Evolutionary conservation across 805 yeast species (phyloP).

Genomic region (Sugiyamaella smithiae): DNA sequence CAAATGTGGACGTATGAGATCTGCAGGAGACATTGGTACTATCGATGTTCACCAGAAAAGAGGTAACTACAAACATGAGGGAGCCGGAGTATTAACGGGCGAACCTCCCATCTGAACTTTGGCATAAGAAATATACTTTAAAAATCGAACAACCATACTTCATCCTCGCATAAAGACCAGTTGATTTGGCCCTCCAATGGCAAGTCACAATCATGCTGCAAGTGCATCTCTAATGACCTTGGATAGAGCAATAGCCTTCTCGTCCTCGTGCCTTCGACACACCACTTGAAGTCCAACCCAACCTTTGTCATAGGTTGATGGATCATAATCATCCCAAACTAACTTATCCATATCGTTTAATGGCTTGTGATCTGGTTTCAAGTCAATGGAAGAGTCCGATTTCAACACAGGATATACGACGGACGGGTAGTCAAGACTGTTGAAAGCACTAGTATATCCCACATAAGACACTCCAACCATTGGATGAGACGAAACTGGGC

Average conservation of each 20-base stretch:
- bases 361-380: constrained; percentile 19
- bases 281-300: constrained; percentile 57
- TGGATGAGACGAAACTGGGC: not conserved
- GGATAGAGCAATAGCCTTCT: constrained; percentile 44
- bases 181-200: too few relatives aligned
- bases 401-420: not conserved
- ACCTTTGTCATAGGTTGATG: constrained; percentile 47
- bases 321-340: constrained; percentile 41
- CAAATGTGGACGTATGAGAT: too few relatives aligned
- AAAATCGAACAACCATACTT: too few relatives aligned
- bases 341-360: constrained; percentile 32
- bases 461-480: not conserved
- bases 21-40: too few relatives aligned
- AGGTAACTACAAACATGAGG: too few relatives aligned
- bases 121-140: too few relatives aligned
- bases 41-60: too few relatives aligned
- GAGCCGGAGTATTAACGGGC: too few relatives aligned
- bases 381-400: not conserved
- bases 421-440: not conserved
- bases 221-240: constrained; percentile 18
- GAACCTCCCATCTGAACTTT: too few relatives aligned
- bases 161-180: too few relatives aligned
- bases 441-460: not conserved
- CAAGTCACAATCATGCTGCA: too few relatives aligned
- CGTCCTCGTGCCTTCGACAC: constrained; percentile 57